These are phyloP conservation scores for Sinapis alba DNA, from an alignment of 441 rosid genomes.

Conservation along the genomic window DNA sequence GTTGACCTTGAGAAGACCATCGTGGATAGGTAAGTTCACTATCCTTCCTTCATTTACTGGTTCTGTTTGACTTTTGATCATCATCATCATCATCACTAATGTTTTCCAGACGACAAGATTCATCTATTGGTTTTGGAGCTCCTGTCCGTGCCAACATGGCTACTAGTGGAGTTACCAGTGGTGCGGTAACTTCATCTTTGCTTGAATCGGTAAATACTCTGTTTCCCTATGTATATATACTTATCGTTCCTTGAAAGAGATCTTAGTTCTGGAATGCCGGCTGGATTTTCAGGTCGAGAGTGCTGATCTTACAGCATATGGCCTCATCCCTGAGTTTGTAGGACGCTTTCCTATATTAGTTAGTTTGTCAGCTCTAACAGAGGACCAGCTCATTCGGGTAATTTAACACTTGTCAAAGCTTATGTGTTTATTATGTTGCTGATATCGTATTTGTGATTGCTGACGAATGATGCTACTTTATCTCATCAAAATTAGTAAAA, in stretches of 20 bases:
- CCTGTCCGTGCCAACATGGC: constrained; percentile 97
- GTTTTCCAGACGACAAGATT: constrained; percentile 77
- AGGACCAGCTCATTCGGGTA: constrained; percentile 91
- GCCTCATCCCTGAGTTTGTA: constrained; percentile 96
- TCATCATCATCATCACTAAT: constrained; percentile 25
- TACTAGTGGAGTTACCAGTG: constrained; percentile 65
- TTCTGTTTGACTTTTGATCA: constrained; percentile 21
- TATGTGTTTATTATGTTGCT: not conserved
- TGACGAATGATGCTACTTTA: constrained; percentile 3
- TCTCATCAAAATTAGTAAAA: not conserved
- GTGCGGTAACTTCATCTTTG: constrained; percentile 79
- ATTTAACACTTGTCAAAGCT: not conserved
- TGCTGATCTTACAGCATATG: constrained; percentile 91
- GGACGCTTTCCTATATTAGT: constrained; percentile 94
- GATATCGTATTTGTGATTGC: not conserved
- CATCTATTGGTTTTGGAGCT: constrained; percentile 98
- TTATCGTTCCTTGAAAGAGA: constrained; percentile 11
- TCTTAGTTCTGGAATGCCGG: constrained; percentile 1
- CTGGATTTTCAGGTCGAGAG: constrained; percentile 79
- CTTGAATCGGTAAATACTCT: constrained; percentile 73
- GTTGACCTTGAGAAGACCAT: constrained; percentile 93
- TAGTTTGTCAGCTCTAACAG: constrained; percentile 85
- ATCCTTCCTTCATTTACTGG: not conserved
- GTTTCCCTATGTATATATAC: not conserved
- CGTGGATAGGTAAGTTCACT: constrained; percentile 71